Percentiles rank a stretch among this genome's conserved stretches.
Conservation (phyloP, 2,329 filamentous ascomycete genomes). For the Leptographium lundbergii region DNA sequence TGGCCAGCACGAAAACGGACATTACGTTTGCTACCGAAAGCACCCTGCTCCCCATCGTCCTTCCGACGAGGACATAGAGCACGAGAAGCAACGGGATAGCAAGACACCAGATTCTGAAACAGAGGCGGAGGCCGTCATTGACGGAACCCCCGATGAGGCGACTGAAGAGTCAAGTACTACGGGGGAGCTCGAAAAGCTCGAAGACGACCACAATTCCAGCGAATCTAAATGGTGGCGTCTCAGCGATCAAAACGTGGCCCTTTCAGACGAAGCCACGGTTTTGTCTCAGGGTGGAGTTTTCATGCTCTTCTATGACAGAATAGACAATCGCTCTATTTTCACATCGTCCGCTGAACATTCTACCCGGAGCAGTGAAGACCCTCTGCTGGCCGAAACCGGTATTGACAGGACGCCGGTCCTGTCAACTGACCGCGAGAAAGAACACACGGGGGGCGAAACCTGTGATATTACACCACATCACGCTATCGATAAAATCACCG, state of each 20-base stretch:
- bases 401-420: background rate
- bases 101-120: background rate
- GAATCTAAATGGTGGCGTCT: slow-evolving; percentile 71
- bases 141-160: background rate
- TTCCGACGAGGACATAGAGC: slow-evolving; percentile 10
- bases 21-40: slow-evolving; percentile 85
- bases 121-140: background rate
- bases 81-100: slow-evolving; percentile 4
- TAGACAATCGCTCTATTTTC: slow-evolving; percentile 40
- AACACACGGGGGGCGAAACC: background rate
- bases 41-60: slow-evolving; percentile 29
- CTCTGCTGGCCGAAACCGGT: background rate
- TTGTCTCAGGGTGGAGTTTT: slow-evolving; percentile 73
- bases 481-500: background rate
- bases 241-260: slow-evolving; percentile 75
- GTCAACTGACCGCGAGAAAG: background rate
- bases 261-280: slow-evolving; percentile 61
- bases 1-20: slow-evolving; percentile 85
- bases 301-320: slow-evolving; percentile 90
- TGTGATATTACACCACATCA: too few species aligned
- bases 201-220: slow-evolving; percentile 15
- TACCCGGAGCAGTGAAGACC: background rate
- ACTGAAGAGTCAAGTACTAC: background rate
- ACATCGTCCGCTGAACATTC: background rate
- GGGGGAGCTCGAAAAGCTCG: background rate